Evolutionary conservation across 345 rosid genomes (phyloP).

Genomic region (Euphorbia tirucalli): DNA sequence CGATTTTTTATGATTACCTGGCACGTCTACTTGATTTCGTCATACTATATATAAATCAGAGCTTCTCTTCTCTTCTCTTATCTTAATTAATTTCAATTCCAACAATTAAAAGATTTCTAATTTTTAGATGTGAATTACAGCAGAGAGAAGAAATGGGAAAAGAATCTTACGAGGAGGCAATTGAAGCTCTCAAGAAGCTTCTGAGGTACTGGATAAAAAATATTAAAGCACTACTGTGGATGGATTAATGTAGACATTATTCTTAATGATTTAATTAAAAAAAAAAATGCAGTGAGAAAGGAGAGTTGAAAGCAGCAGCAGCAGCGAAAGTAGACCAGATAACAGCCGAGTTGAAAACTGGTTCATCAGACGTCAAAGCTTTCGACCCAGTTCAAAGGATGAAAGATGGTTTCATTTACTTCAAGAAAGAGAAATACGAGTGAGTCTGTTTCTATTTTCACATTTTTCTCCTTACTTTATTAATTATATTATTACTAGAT

Average conservation of each 20-base stretch:
- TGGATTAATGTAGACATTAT: too few species aligned
- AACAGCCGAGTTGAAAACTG: conserved; percentile 58
- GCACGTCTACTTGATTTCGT: neutral
- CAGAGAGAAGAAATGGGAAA: conserved; percentile 66
- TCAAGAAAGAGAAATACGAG: conserved; percentile 95
- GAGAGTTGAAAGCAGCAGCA: conserved; percentile 64
- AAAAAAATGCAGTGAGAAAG: conserved; percentile 47
- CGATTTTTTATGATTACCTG: neutral
- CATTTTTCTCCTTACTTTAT: neutral
- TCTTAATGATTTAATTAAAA: too few species aligned
- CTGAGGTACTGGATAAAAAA: conserved; percentile 58
- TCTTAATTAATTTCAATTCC: neutral
- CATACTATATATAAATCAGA: neutral
- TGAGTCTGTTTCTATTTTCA: conserved; percentile 15
- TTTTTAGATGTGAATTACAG: conserved; percentile 14
- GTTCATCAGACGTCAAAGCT: conserved; percentile 34
- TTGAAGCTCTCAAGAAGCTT: conserved; percentile 79
- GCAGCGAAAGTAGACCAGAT: conserved; percentile 72
- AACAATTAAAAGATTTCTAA: neutral
- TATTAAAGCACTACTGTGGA: too few species aligned
- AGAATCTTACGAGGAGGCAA: conserved; percentile 68
- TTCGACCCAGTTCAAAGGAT: conserved; percentile 55
- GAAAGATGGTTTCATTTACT: conserved; percentile 67
- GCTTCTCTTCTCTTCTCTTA: neutral
- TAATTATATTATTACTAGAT: neutral